A percentile compares a stretch with the other conserved stretches of the same genome.
Evolutionary conservation across 305 asterid species (phyloP).

Genomic region (Coffea humblotiana): DNA sequence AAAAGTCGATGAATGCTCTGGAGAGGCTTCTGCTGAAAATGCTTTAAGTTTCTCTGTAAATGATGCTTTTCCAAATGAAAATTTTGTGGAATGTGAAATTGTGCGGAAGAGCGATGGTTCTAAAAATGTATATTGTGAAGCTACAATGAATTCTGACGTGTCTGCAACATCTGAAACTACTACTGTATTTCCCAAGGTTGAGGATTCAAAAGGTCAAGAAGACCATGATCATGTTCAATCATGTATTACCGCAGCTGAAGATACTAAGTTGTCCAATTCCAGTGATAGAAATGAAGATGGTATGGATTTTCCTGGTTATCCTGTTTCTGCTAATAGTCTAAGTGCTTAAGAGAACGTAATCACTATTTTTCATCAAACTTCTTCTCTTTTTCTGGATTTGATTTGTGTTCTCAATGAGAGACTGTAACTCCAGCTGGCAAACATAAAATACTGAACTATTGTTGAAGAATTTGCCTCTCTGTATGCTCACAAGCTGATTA

Average conservation of each 20-base stretch:
- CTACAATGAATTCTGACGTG: conserved; percentile 49
- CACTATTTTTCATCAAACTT: conserved; percentile 17
- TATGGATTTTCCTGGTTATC: conserved; percentile 24
- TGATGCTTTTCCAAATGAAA: conserved; percentile 20
- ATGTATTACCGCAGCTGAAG: conserved; percentile 45
- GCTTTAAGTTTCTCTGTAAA: conserved; percentile 26
- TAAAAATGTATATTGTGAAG: conserved; percentile 51
- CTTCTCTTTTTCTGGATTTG: conserved; percentile 28
- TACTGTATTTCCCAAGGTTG: conserved; percentile 45
- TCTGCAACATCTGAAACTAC: conserved; percentile 48
- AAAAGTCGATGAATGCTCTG: conserved; percentile 54
- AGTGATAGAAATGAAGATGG: conserved; percentile 20
- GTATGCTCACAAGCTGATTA: conserved; percentile 19
- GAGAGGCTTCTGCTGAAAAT: conserved; percentile 57
- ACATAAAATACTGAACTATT: conserved; percentile 29
- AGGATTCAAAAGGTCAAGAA: conserved; percentile 42
- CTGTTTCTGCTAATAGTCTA: conserved; percentile 19
- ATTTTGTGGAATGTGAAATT: conserved; percentile 36
- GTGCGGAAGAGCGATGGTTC: conserved; percentile 53
- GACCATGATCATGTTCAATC: conserved; percentile 61
- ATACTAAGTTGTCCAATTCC: conserved; percentile 26
- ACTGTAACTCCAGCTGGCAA: conserved; percentile 32
- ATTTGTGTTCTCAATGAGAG: conserved; percentile 38
- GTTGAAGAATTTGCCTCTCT: conserved; percentile 32
- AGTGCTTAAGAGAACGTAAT: conserved; percentile 6